Evolutionary conservation across 768 basidiomycete genomes (phyloP).

Genomic region (Leccinellum albellum): DNA sequence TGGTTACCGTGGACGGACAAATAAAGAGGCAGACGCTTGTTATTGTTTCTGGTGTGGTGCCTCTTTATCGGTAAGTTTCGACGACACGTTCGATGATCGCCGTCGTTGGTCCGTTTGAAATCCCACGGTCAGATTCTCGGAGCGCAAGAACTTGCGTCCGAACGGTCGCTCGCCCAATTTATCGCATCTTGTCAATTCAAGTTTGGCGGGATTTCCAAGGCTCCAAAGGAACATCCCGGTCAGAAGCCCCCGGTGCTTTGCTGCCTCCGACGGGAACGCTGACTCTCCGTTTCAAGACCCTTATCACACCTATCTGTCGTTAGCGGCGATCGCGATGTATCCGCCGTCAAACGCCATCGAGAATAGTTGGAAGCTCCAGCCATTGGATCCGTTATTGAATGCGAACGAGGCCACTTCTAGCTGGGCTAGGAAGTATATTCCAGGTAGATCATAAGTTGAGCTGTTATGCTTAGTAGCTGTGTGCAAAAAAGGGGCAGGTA

Average conservation of each 20-base stretch:
- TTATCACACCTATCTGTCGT: conserved; percentile 89
- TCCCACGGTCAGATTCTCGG: conserved; percentile 59
- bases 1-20: conserved; percentile 86
- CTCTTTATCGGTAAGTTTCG: conserved; percentile 57
- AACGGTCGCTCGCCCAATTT: conserved; percentile 54
- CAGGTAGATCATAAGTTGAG: conserved; percentile 22
- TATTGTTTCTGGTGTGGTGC: conserved; percentile 97
- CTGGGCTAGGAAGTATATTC: conserved; percentile 66
- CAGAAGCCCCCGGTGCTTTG: conserved; percentile 8
- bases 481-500: neutral
- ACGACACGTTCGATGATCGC: neutral
- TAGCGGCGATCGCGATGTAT: conserved; percentile 76
- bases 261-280: neutral
- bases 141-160: conserved; percentile 53
- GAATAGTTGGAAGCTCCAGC: conserved; percentile 52
- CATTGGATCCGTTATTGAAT: conserved; percentile 70
- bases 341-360: conserved; percentile 36
- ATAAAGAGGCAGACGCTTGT: conserved; percentile 87
- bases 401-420: conserved; percentile 56
- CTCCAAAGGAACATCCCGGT: conserved; percentile 80
- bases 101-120: neutral
- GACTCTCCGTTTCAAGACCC: conserved; percentile 58
- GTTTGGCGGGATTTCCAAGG: conserved; percentile 86
- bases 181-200: conserved; percentile 78
- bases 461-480: neutral